Base-by-base conservation (phyloP, 1,284 basidiomycete genomes). In the Athelia psychrophila region DNA sequence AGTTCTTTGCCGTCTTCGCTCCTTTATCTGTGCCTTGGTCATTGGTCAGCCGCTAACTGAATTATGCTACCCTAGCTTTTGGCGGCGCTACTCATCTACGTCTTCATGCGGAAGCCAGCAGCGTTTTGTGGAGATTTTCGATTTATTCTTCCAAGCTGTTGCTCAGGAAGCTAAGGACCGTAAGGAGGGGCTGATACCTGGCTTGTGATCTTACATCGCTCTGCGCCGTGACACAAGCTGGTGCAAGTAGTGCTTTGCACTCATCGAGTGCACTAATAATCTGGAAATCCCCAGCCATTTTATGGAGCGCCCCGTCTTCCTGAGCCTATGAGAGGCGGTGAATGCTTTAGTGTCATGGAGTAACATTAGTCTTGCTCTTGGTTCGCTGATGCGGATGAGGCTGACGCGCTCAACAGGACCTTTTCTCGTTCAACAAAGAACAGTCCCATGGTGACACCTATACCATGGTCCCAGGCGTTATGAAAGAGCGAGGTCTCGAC, bases 361-460 rank as follows among this genome's bases (percentile, higher is more conserved):
- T 16, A 84, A 84, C 54, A 83, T 83, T 65, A 66, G 79, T 69
- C 38, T 33, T 48, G 22, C 20, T 53, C 15, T 18, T 42, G n/a
- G 27, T 45, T 18, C 18, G 18, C n/a, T n/a, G 22, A 38, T 35
- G 30, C 49, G n/a, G 38, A 50, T 45, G 33, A 35, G 20, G 40
- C 35, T 45, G 46, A n/a, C 45, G 25, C 50, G 35, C 56, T 59
- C 67, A 50, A 44, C 54, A 84, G 83, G 84, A 86, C 63, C 77
- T 85, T 54, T 83, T 81, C 62, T 85, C 84, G n/a, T 86, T 80
- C 68, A 81, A 83, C 61, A 78, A 79, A 52, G 83, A 86, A 60
- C 84, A 84, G 59, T 78, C 80, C n/a, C 79, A 78, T 60, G 79
- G 80, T 10, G 77, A 84, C 57, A 79, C 76, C 0, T 81, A 85